A percentile compares a stretch with the other conserved stretches of the same genome.
Conservation (phyloP, 2,329 filamentous ascomycete species). For the Ustulina deusta region DNA sequence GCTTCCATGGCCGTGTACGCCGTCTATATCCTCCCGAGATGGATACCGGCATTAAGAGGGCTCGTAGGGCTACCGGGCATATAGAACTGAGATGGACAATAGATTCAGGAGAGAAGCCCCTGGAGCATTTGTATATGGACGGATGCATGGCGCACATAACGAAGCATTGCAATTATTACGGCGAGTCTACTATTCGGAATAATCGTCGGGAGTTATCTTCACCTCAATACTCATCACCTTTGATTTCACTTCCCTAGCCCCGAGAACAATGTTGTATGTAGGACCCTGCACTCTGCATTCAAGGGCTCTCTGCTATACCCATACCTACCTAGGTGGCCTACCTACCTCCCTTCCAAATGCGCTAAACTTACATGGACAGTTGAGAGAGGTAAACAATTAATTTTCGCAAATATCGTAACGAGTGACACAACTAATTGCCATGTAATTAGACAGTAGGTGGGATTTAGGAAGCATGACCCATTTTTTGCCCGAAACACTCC, state of each 20-base stretch:
- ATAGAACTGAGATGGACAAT: slow-evolving; percentile 32
- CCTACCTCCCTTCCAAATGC: too few relatives aligned
- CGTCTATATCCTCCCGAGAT: slow-evolving; percentile 46
- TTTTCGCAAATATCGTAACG: slow-evolving; percentile 2
- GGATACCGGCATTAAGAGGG: slow-evolving; percentile 42
- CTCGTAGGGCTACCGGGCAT: slow-evolving; percentile 46
- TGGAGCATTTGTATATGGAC: slow-evolving; percentile 27
- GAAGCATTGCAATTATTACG: slow-evolving; percentile 18
- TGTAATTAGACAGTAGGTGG: not conserved
- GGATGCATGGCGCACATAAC: slow-evolving; percentile 10
- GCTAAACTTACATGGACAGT: too few relatives aligned
- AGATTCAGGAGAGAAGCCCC: not conserved
- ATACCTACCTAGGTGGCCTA: too few relatives aligned
- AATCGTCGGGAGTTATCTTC: not conserved
- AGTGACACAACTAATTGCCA: not conserved
- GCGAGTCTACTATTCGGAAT: not conserved
- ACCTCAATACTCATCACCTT: too few relatives aligned
- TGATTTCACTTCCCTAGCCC: not conserved
- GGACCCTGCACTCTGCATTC: not conserved
- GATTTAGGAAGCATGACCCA: not conserved
- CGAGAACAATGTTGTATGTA: not conserved
- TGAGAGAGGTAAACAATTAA: not conserved
- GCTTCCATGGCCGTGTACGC: slow-evolving; percentile 44
- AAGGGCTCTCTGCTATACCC: not conserved
- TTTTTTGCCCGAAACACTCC: not conserved